These are phyloP conservation scores for Leccinum variabile DNA, from an alignment of 1,284 basidiomycete genomes.

Conservation along the genomic window DNA sequence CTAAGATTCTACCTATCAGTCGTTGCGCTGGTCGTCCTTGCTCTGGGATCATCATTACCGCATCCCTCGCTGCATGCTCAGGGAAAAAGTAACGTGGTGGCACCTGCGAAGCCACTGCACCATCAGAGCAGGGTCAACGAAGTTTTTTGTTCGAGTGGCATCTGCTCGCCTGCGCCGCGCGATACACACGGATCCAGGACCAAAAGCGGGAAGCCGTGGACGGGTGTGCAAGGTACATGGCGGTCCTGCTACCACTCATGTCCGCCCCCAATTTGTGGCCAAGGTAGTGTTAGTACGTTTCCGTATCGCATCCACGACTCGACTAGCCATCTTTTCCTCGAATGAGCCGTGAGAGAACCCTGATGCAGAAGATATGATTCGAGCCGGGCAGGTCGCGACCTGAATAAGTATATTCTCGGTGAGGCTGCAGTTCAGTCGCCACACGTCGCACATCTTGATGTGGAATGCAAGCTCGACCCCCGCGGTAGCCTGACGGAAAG, in stretches of 20 bases:
- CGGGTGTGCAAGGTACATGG: slow-evolving; percentile 3
- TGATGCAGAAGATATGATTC: slow-evolving; percentile 6
- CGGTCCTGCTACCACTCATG: slow-evolving; percentile 15
- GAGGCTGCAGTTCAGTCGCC: slow-evolving; percentile 9
- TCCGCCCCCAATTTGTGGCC: slow-evolving; percentile 21
- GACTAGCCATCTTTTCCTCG: slow-evolving; percentile 6
- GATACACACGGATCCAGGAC: slow-evolving; percentile 19
- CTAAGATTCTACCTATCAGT: slow-evolving; percentile 18
- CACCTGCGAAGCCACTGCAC: slow-evolving; percentile 1
- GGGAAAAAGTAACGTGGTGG: slow-evolving; percentile 23
- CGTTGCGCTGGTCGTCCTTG: background rate
- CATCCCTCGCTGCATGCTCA: slow-evolving; percentile 21
- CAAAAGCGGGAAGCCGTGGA: slow-evolving; percentile 20
- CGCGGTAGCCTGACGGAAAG: slow-evolving; percentile 14
- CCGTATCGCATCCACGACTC: slow-evolving; percentile 19
- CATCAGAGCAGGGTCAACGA: slow-evolving; percentile 17
- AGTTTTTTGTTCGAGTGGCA: slow-evolving; percentile 14
- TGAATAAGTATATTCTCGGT: slow-evolving; percentile 12
- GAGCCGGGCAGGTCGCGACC: slow-evolving; percentile 13
- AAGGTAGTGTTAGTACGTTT: slow-evolving; percentile 25
- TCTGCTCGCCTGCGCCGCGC: slow-evolving; percentile 10
- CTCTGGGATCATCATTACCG: slow-evolving; percentile 23
- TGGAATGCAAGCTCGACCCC: slow-evolving; percentile 17
- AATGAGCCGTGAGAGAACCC: slow-evolving; percentile 17
- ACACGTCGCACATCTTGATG: slow-evolving; percentile 18